Evolutionary conservation across 108 stramenopile species (phyloP), one percentile per base, ranked within the genome.

Genomic region (Nitzschia inconspicua): DNA sequence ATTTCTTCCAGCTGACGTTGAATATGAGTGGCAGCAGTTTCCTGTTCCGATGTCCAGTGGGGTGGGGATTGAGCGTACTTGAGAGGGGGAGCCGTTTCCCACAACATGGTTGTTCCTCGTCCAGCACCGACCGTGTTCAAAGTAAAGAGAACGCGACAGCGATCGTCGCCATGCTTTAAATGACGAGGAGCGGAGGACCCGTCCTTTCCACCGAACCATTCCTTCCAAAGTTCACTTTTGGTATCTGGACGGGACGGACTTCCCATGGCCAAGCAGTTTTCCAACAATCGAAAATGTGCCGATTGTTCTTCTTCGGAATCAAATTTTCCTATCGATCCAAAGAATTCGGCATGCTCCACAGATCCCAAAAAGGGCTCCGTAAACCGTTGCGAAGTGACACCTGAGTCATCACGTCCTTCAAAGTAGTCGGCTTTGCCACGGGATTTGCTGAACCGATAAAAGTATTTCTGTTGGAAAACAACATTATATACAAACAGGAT

Each of bases 401-500:
- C 91, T 8, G 91, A 92, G 52, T 92, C 91, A 56, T 92, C 91
- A 0, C 91, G 75, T 22, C 91, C 91, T 68, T 92, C 91, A 60
- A 92, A 92, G 44, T 84, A 92, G 48, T 92, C 91, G 22, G 91
- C 87, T 49, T 92, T 92, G 23, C 82, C 84, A 22, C 91, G 83
- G 5, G 85, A 83, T 44, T 78, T 82, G 18, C 83, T 84, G 52
- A 85, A 92, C 11, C 91, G 83, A 43, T 92, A 92, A 53, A 82
- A 92, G 68, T 92, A 92, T 92, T 91, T 91, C 90, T 91, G 52
- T 56, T 47, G n/a, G n/a, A n/a, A n/a, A n/a, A n/a, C n/a, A n/a
- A n/a, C 37, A 10, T 10, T 39, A 39, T 39, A 39, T 11, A 11
- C 14, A 10, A 10, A 14, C 14, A 39, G 11, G 37, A 39, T 11